Conservation (phyloP, 139 green algal species). For the Volvox reticuliferus region DNA sequence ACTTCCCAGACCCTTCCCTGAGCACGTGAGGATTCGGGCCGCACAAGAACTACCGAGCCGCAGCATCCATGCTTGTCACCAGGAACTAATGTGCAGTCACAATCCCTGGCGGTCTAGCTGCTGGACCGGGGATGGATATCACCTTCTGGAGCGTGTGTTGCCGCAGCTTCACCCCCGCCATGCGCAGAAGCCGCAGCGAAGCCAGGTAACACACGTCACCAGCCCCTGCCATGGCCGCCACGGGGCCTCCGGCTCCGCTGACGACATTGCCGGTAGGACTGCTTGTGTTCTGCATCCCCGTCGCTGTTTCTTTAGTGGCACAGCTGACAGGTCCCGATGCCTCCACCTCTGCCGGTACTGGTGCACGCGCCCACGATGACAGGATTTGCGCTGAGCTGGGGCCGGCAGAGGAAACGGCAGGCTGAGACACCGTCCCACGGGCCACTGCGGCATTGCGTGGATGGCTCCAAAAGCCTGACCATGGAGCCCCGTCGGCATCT, state of each 20-base stretch:
- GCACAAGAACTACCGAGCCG: too few species aligned
- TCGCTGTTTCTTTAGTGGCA: neutral
- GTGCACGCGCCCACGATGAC: slow-evolving; percentile 22
- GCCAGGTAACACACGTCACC: slow-evolving; percentile 71
- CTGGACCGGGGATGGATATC: slow-evolving; percentile 11
- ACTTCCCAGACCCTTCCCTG: too few species aligned
- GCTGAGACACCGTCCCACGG: neutral
- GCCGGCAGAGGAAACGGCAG: neutral
- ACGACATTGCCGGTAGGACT: neutral
- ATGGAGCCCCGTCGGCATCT: neutral
- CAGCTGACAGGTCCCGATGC: neutral
- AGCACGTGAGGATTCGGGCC: too few species aligned
- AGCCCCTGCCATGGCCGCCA: neutral
- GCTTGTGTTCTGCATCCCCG: neutral
- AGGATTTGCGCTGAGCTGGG: slow-evolving; percentile 30
- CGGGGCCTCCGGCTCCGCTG: neutral
- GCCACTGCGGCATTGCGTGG: neutral
- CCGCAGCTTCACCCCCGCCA: slow-evolving; percentile 82
- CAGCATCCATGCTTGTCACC: too few species aligned
- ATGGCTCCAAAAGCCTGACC: slow-evolving; percentile 26
- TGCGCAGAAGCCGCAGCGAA: slow-evolving; percentile 71
- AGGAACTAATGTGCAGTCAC: too few species aligned
- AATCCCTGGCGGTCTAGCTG: too few species aligned
- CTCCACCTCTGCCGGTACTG: neutral
- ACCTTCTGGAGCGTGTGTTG: slow-evolving; percentile 69